A percentile compares a stretch with the other conserved stretches of the same genome.
Evolutionary conservation across 2,329 filamentous ascomycete species (phyloP).

Genomic region (Talaromyces amestolkiae): DNA sequence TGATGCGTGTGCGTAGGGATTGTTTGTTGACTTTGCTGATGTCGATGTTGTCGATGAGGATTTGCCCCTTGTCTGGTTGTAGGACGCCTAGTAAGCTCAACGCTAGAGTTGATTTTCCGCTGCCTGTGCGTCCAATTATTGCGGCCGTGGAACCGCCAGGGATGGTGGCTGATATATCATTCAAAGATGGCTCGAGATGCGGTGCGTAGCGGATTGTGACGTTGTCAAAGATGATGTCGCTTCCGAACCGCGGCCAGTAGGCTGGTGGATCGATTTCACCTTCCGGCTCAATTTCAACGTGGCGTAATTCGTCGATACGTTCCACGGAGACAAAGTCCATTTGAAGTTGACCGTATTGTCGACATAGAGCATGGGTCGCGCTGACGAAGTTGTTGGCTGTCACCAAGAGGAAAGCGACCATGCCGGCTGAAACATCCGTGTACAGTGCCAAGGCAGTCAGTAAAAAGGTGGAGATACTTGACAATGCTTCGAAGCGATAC

Average conservation of each 20-base stretch:
- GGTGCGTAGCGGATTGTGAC: conserved; percentile 78
- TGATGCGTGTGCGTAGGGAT: conserved; percentile 60
- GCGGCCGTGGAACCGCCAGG: conserved; percentile 76
- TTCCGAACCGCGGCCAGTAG: conserved; percentile 70
- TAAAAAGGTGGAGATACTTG: conserved; percentile 69
- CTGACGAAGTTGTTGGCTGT: conserved; percentile 64
- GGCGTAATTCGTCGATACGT: conserved; percentile 75
- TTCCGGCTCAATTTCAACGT: conserved; percentile 70
- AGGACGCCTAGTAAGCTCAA: conserved; percentile 59
- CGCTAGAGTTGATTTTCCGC: conserved; percentile 77
- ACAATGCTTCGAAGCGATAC: conserved; percentile 72
- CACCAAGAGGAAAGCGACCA: conserved; percentile 80
- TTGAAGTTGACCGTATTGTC: conserved; percentile 77
- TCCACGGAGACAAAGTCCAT: conserved; percentile 92
- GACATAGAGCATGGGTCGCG: conserved; percentile 71
- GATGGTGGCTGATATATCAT: conserved; percentile 68
- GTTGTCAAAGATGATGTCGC: conserved; percentile 72
- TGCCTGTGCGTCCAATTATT: conserved; percentile 74
- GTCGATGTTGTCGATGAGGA: conserved; percentile 61
- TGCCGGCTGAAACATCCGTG: conserved; percentile 70
- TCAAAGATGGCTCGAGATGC: conserved; percentile 70
- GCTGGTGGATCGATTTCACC: conserved; percentile 69
- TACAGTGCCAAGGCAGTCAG: conserved; percentile 73
- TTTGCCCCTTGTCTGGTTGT: conserved; percentile 53
- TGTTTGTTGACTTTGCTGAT: conserved; percentile 59